Base-by-base conservation (phyloP, 2,329 filamentous ascomycete genomes). In the Diplocarpon rosae region DNA sequence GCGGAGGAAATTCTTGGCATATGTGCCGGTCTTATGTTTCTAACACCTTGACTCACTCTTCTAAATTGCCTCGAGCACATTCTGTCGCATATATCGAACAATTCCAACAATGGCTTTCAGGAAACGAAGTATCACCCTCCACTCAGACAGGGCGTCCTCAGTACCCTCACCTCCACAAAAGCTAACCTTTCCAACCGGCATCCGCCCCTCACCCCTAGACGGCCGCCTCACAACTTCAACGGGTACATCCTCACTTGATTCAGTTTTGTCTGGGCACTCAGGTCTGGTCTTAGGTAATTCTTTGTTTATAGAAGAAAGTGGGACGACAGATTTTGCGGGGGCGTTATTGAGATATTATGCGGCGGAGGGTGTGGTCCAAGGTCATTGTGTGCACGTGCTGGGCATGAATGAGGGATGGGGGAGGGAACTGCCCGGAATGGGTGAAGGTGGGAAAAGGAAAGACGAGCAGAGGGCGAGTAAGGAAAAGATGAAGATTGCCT, bases 401-500 rank as follows among this genome's bases (percentile, higher is more conserved):
- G 90, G 88, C 2, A 71, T 85, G 50, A 77, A 79, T 7, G 83
- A 92, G 49, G 70, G 73, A 37, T 96, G 92, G 92, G 78, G 80
- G 31, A 72, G 84, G 51, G 87, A 90, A 55, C 69, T 98, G 16
- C 92, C 92, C 2, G 90, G 84, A 0, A 63, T 93, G 29, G 72
- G 73, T 37, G 65, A 70, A 1, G 66, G 57, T 9, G 62, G 38
- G 61, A 51, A 65, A 45, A 57, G 59, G 9, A 62, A 59, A 34
- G 59, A 58, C 56, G 62, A 63, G 66, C 62, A 53, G 32, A 43
- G 59, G 13, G 53, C 61, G 2, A 58, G 65, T 2, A 71, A 72
- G 12, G 84, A 90, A 51, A 89, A 82, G 64, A 96, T 98, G 92
- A 96, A 95, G 68, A 98, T 98, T 68, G 92, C 92, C 3, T 98